Evolutionary conservation across 257 asterid genomes (phyloP).

Genomic region (Scutellaria galericulata): DNA sequence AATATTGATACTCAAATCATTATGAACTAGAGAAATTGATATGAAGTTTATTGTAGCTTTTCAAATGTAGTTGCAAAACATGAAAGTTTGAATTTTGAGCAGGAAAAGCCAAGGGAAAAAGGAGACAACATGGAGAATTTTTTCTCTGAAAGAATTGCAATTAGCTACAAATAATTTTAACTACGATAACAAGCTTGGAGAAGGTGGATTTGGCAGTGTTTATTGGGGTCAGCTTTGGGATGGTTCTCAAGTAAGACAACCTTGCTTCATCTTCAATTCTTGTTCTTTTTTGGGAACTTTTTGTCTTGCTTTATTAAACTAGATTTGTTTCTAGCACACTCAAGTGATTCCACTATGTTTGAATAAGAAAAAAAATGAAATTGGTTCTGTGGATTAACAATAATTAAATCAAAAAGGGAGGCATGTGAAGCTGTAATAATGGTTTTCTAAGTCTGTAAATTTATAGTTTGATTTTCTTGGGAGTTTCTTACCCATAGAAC

Average conservation of each 20-base stretch:
- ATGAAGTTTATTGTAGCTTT: constrained; percentile 5
- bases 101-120: constrained; percentile 65
- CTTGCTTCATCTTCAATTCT: constrained; percentile 17
- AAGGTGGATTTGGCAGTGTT: constrained; percentile 99
- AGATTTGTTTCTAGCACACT: constrained; percentile 18
- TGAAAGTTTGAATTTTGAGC: constrained; percentile 31
- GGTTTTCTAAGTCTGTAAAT: neutral
- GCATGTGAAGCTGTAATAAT: neutral
- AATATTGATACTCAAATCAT: constrained; percentile 13
- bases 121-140: constrained; percentile 81
- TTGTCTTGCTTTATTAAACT: neutral
- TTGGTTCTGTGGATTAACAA: neutral
- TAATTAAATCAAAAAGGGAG: constrained; percentile 13
- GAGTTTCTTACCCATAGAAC: constrained; percentile 9
- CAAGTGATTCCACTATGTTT: neutral
- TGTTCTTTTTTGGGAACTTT: neutral
- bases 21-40: constrained; percentile 12
- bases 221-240: constrained; percentile 99
- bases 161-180: constrained; percentile 93
- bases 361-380: neutral
- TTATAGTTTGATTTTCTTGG: neutral
- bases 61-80: constrained; percentile 17
- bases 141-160: constrained; percentile 91
- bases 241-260: constrained; percentile 82
- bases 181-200: constrained; percentile 99